Base-by-base conservation (phyloP, 768 basidiomycete species). In the Lentinula raphanica region DNA sequence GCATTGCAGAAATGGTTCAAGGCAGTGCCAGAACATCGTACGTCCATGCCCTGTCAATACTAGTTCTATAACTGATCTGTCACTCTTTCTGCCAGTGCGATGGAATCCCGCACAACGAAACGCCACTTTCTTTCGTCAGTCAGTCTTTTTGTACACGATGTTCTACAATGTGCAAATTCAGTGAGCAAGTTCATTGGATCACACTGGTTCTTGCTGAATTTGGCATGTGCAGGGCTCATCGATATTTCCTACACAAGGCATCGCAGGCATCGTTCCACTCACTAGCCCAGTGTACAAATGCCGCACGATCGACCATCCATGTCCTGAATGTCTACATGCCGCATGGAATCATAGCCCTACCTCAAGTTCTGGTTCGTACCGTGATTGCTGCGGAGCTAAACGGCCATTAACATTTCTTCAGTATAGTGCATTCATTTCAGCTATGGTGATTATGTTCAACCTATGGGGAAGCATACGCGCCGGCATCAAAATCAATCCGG, bases 1-100 rank as follows among this genome's bases (percentile, higher is more conserved):
- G 75, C 76, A 2, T 66, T 85, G 45, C 82, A 83, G 61, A 68
- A 72, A 13, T 85, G 81, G 80, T 71, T 81, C 13, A 77, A 81
- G 45, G 62, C 72, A 0, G 69, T 83, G 3, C 82, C 82, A 0
- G 72, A 74, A 17, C 75, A 79, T 56, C 63, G 77, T 79, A 54
- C 29, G 70, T 58, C 27, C 11, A 8, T 8, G n/a, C n/a, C n/a
- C n/a, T n/a, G n/a, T n/a, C n/a, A n/a, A 17, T 25, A 4, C n/a
- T 28, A 17, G n/a, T 58, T 3, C 12, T 51, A 13, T 23, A 12
- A 25, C 7, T 13, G 59, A 35, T 12, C 19, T 50, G 42, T 21
- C 19, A 2, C 17, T 15, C 3, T 21, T 45, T 15, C 12, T n/a
- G 1, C 25, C 15, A 62, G 61, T 62, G 40, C 49, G 19, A 8